Base-by-base conservation (phyloP, 2,329 filamentous ascomycete genomes). In the Penicillium sp. region DNA sequence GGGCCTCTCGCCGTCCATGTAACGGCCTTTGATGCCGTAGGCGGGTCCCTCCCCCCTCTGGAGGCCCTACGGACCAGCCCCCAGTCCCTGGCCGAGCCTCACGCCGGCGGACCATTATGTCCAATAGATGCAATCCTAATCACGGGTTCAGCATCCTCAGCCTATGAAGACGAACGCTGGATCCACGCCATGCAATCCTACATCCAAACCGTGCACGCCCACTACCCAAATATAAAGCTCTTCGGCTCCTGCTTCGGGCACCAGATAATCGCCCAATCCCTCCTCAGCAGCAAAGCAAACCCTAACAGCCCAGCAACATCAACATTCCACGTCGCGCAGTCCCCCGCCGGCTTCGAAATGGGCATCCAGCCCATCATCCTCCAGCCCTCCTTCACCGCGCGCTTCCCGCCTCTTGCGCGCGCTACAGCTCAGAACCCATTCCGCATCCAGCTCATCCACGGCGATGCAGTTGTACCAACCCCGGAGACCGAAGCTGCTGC, bases 231-330 rank as follows among this genome's bases (percentile, higher is more conserved):
- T 4, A 64, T 72, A 13, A 70, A 67, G 52, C 62, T 72, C n/a
- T 67, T 72, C 49, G 70, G 70, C 3, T 70, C 70, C 4, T 72
- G 70, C 60, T 72, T 71, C 50, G 70, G 71, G 0, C 71, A 73
- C 49, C 70, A 73, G 43, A 41, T 73, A 21, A 64, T 72, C 39
- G 71, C 68, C 1, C 62, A 70, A 25, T 65, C 68, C 4, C 51
- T 72, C 13, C 60, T 72, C 2, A 57, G 61, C 27, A 10, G 10
- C 11, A 43, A 46, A 31, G 25, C 48, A 29, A 31, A 40, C 46
- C 21, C 39, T 1, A 23, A 11, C 13, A 25, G 19, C 10, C 1
- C 29, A 21, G 29, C 25, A 13, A 25, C 5, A 34, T 53, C 62
- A 9, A 51, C 62, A 13, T 53, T 60, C 19, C 59, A 58, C 3